Evolutionary conservation across 805 yeast species (phyloP), one percentile per base, ranked within the genome.

Genomic region (Starmerella ratchasimensis): DNA sequence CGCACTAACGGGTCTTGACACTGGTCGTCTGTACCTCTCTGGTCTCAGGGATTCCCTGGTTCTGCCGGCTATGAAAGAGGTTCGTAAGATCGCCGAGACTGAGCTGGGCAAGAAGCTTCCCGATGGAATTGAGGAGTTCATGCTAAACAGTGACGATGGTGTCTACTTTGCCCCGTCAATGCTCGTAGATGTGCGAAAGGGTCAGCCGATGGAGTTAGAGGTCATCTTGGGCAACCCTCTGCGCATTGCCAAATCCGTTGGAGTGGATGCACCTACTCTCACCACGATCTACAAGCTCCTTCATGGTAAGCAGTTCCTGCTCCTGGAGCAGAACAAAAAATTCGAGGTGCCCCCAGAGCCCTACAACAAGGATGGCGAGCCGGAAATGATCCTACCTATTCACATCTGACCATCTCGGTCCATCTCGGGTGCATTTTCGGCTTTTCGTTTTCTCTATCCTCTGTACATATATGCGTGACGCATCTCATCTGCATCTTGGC

Each of bases 141-240:
- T 73, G 63, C 54, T 72, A 26, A 74, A 72, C 45, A 63, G 72
- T 16, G 80, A 76, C 50, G 78, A 67, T 40, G 72, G 72, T 9
- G 63, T 60, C 25, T 70, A 67, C 58, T 79, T 70, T 53, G 64
- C 67, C 36, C 88, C 88, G 2, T 76, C 84, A 3, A 79, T 79
- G 88, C 59, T 69, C 43, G 78, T 76, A 9, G 90, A 79, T 51
- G 66, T 67, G 16, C 60, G 69, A 35, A 74, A 76, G 51, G 72
- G 74, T 19, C 75, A 78, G 51, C 73, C 74, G 33, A 68, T 80
- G 46, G 93, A 81, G 55, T 56, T 74, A 21, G 84, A 80, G 50
- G 77, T 71, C 17, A 76, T 81, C 42, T 59, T 79, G 35, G 86
- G 88, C 3, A 80, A 76, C 49, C 64, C 78, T 0, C 49, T 78